Evolutionary conservation across 768 basidiomycete species (phyloP).

Genomic region (Steccherinum ochraceum): DNA sequence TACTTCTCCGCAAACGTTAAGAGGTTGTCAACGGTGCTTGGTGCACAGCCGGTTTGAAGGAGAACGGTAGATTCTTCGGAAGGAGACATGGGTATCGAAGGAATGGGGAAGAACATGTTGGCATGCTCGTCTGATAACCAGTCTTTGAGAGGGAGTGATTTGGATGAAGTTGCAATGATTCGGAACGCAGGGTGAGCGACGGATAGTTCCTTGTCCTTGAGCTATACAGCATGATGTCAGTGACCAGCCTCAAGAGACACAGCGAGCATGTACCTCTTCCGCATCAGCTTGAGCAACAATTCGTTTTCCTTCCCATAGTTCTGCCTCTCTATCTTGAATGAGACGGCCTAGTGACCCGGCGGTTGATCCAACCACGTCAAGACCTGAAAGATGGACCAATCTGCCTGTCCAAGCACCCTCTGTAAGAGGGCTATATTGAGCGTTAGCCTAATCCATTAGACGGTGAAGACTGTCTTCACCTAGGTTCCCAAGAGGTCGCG

Average conservation of each 20-base stretch:
- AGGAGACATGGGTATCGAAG: conserved; percentile 51
- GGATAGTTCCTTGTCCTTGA: conserved; percentile 34
- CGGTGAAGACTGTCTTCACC: conserved; percentile 32
- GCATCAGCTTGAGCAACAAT: conserved; percentile 43
- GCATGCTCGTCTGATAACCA: conserved; percentile 64
- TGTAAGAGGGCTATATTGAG: conserved; percentile 50
- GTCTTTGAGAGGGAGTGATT: conserved; percentile 58
- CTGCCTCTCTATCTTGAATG: conserved; percentile 54
- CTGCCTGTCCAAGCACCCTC: conserved; percentile 52
- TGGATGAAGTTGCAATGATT: conserved; percentile 55
- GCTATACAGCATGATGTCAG: conserved; percentile 6
- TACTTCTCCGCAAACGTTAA: conserved; percentile 55
- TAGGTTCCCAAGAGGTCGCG: conserved; percentile 49
- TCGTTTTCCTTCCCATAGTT: conserved; percentile 59
- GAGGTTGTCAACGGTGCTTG: conserved; percentile 31
- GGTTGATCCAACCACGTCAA: conserved; percentile 62
- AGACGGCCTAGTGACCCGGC: conserved; percentile 56
- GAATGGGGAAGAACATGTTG: conserved; percentile 64
- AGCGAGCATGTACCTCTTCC: conserved; percentile 35
- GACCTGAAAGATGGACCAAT: conserved; percentile 50
- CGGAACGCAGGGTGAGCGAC: conserved; percentile 54
- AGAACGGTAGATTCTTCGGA: conserved; percentile 47
- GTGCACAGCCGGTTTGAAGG: conserved; percentile 42
- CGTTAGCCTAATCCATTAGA: conserved; percentile 2
- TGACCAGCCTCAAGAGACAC: conserved; percentile 14